Evolutionary conservation across 164 flowering plant genomes (phyloP).

Genomic region (Kingdonia uniflora): DNA sequence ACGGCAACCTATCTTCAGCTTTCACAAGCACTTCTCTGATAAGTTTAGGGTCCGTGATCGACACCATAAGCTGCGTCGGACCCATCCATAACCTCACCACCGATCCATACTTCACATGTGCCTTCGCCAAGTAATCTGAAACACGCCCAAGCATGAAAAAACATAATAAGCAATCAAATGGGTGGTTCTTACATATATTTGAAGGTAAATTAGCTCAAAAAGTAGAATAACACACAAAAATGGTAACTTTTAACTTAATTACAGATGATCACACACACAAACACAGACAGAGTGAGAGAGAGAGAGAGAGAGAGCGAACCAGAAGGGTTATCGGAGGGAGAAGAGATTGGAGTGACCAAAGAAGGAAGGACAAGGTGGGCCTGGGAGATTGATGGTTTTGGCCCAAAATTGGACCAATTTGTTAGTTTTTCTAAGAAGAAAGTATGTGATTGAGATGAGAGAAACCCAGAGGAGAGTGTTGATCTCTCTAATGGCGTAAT

Average conservation of each 20-base stretch:
- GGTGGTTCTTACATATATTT: no score
- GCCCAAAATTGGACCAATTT: slow-evolving; percentile 28
- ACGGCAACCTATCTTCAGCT: slow-evolving; percentile 58
- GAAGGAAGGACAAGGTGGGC: slow-evolving; percentile 45
- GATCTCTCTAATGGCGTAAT: slow-evolving; percentile 30
- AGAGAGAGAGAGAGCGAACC: no score
- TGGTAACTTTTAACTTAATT: background rate
- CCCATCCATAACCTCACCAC: slow-evolving; percentile 59
- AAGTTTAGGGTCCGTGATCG: slow-evolving; percentile 39
- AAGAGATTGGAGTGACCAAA: slow-evolving; percentile 35
- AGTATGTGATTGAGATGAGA: slow-evolving; percentile 28
- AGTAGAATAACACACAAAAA: no score
- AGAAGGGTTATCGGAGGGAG: slow-evolving; percentile 11
- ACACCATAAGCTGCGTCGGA: slow-evolving; percentile 53
- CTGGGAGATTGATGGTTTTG: slow-evolving; percentile 28
- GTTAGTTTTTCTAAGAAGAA: slow-evolving; percentile 21
- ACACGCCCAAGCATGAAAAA: background rate
- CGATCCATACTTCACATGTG: slow-evolving; percentile 52
- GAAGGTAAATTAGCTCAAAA: no score
- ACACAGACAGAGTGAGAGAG: no score
- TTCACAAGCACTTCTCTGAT: slow-evolving; percentile 47
- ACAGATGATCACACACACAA: background rate
- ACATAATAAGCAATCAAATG: background rate
- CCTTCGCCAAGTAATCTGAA: slow-evolving; percentile 32
- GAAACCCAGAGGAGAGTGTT: slow-evolving; percentile 44